phyloP scores from a whole-genome alignment of 306 rosid species.

The Hylodesmum podocarpum region DNA sequence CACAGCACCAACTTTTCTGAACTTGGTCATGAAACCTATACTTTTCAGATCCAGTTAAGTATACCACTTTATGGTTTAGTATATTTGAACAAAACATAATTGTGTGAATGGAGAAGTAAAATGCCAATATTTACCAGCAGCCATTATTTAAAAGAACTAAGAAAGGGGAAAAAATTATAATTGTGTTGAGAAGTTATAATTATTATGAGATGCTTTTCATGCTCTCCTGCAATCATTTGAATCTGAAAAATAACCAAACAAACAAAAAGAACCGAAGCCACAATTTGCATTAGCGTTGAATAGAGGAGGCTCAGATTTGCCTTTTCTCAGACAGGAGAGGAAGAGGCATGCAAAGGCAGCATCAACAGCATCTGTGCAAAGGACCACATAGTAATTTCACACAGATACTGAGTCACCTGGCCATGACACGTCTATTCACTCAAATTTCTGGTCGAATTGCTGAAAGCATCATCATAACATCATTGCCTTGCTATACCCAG shows the following conservation, averaged over 20 bases:
- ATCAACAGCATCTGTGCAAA: conserved; percentile 1
- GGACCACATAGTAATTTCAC: not conserved
- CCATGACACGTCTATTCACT: conserved; percentile 17
- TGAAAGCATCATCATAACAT: conserved; percentile 31
- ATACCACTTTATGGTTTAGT: not conserved
- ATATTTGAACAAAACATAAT: not conserved
- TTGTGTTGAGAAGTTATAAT: not conserved
- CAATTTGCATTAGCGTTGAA: not conserved
- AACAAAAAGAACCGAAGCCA: not conserved
- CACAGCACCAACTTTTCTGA: not conserved
- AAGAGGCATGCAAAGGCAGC: conserved; percentile 10
- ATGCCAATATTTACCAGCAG: not conserved
- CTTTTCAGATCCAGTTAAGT: not conserved
- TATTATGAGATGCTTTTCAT: not conserved
- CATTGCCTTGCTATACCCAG: conserved; percentile 18
- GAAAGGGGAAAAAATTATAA: not conserved
- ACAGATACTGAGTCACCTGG: conserved; percentile 22
- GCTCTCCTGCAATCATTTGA: not conserved
- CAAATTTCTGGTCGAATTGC: conserved; percentile 19
- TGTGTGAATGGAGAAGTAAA: no score
- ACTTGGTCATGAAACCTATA: not conserved
- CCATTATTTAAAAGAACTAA: not conserved
- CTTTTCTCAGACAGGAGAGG: conserved; percentile 29
- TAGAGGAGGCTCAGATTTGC: conserved; percentile 35
- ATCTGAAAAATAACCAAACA: not conserved